phyloP scores from a whole-genome alignment of 768 basidiomycete genomes.

The Cystofilobasidium macerans region DNA sequence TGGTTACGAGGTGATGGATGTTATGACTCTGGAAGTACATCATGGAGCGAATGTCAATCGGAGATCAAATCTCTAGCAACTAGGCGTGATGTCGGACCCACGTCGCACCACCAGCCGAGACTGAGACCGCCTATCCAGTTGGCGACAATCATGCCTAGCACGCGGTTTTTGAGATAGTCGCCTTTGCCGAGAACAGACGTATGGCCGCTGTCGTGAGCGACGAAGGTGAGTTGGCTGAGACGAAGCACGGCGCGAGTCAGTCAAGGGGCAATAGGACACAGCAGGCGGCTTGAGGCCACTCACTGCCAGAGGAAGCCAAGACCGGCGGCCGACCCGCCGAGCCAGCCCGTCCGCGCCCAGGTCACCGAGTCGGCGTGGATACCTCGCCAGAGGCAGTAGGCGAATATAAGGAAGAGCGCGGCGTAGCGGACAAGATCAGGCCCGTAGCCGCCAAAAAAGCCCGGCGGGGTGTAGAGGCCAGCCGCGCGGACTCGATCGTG shows the following conservation, averaged over 20 bases:
- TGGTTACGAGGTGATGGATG: conserved; percentile 73
- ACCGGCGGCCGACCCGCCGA: conserved; percentile 53
- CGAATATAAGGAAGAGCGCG: conserved; percentile 46
- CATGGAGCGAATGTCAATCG: too few relatives aligned
- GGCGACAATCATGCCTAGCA: conserved; percentile 63
- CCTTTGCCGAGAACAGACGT: conserved; percentile 68
- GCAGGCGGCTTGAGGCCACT: conserved; percentile 27
- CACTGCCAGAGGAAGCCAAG: conserved; percentile 94
- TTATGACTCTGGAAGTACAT: conserved; percentile 53
- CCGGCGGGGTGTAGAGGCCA: conserved; percentile 61
- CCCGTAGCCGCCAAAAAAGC: conserved; percentile 74
- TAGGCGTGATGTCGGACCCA: conserved; percentile 43
- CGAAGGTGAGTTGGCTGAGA: conserved; percentile 38
- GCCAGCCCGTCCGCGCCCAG: conserved; percentile 29
- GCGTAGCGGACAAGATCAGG: conserved; percentile 73
- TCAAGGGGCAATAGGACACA: not conserved
- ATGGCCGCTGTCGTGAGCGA: conserved; percentile 89
- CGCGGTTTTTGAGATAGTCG: conserved; percentile 65
- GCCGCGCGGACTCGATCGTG: conserved; percentile 62
- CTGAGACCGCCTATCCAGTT: conserved; percentile 86
- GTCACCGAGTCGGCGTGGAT: not conserved
- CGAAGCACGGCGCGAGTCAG: not conserved
- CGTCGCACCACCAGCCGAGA: conserved; percentile 95
- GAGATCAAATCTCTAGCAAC: too few relatives aligned
- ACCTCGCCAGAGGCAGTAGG: conserved; percentile 30